These are phyloP conservation scores for Emiliania huxleyi DNA, from an alignment of 78 protist species.

Conservation along the genomic window DNA sequence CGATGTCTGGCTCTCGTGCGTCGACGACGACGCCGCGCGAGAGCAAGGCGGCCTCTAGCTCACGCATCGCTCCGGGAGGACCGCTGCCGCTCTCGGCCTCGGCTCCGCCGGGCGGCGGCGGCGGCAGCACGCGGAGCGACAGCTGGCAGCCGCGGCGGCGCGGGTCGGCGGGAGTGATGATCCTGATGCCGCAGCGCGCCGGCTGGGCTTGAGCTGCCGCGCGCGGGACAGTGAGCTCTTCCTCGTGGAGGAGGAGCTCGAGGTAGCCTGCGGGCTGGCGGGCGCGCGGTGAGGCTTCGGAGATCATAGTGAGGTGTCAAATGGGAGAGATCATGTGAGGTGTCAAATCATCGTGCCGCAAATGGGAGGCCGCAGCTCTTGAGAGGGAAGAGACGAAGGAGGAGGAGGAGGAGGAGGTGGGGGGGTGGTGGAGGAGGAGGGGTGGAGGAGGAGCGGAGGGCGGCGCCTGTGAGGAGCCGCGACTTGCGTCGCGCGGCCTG, in stretches of 20 bases:
- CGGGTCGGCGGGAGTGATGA: constrained; percentile 15
- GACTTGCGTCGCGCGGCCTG: constrained; percentile 58
- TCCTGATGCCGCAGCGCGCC: not conserved
- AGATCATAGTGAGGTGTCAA: too few relatives aligned
- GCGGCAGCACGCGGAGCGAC: constrained; percentile 33
- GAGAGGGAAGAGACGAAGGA: too few relatives aligned
- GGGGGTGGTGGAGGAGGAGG: too few relatives aligned
- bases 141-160: constrained; percentile 78
- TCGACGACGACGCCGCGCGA: constrained; percentile 72
- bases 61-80: not conserved
- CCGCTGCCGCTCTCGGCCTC: not conserved
- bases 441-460: too few relatives aligned
- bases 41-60: not conserved
- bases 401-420: too few relatives aligned
- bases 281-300: too few relatives aligned
- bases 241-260: constrained; percentile 61
- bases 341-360: too few relatives aligned
- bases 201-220: not conserved
- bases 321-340: too few relatives aligned
- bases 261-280: too few relatives aligned
- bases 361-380: too few relatives aligned
- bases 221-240: not conserved
- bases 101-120: not conserved
- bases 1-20: constrained; percentile 51
- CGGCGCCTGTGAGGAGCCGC: constrained; percentile 70